Conservation (phyloP, 257 asterid species). For the Fraxinus excelsior region DNA sequence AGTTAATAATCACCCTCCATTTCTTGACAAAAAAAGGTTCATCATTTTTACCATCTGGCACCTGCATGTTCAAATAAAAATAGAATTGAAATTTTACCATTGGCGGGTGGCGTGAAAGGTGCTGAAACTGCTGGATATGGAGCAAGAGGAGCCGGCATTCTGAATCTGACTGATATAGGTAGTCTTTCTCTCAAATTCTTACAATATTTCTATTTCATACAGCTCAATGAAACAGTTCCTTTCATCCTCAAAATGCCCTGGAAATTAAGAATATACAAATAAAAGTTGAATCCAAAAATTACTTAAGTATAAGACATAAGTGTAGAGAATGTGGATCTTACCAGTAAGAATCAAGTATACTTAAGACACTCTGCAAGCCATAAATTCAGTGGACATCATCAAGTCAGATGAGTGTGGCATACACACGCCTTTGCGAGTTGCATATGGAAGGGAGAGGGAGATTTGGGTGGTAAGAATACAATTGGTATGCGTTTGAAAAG, state of each 20-base stretch:
- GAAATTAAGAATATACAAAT: conserved; percentile 11
- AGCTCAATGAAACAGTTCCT: conserved; percentile 13
- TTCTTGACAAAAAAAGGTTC: too few species aligned
- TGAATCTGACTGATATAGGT: conserved; percentile 20
- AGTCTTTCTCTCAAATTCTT: conserved; percentile 21
- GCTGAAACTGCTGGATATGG: conserved; percentile 48
- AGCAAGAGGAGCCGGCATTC: conserved; percentile 60
- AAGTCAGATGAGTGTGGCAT: conserved; percentile 30
- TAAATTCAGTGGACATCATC: conserved; percentile 20
- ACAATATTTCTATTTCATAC: conserved; percentile 28
- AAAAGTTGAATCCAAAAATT: background rate
- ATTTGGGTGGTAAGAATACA: conserved; percentile 16
- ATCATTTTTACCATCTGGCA: conserved; percentile 30
- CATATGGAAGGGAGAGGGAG: conserved; percentile 11
- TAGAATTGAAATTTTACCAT: conserved; percentile 23
- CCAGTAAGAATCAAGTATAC: conserved; percentile 8
- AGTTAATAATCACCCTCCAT: too few species aligned
- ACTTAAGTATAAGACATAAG: background rate
- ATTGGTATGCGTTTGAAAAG: conserved; percentile 9
- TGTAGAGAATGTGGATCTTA: conserved; percentile 1
- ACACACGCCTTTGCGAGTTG: conserved; percentile 27
- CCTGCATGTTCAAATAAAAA: conserved; percentile 16
- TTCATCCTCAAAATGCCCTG: conserved; percentile 33
- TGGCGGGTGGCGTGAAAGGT: conserved; percentile 39
- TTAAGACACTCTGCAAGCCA: background rate